Evolutionary conservation across 202 grass and related monocot genomes (phyloP), one percentile per base, ranked within the genome.

Genomic region (Zoysia matrella): DNA sequence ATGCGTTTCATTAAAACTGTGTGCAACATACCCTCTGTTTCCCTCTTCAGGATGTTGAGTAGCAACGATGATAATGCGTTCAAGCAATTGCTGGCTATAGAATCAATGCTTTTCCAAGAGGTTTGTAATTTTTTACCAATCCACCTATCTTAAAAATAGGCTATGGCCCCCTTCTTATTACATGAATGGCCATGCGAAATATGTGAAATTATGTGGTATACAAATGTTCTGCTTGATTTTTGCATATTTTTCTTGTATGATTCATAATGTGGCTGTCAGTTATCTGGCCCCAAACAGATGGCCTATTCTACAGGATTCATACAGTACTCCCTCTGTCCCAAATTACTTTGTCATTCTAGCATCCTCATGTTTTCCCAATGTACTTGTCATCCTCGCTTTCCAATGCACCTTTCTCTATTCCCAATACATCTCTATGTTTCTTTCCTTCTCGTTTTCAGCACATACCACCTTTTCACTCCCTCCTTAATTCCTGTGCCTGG

Each of bases 21-120:
- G 22, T 93, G 86, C 83, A 95, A 88, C 81, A 98, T 98, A 62
- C 96, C 96, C 73, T 98, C 96, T 15, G 89, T 98, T 72, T 93
- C 92, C 60, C 87, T 98, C 54, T 98, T 91, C 79, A 90, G 87
- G 52, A 84, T 78, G 65, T 89, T 98, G 80, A 92, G 90, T 56
- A 74, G 69, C 76, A 92, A 95, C n/a, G 96, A 95, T 75, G 89
- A 92, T 69, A 93, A 80, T 56, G 96, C 96, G 78, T 98, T 95
- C 76, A 98, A 95, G 78, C 91, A 93, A 71, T 76, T 86, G n/a
- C 83, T 91, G 54, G 65, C 63, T 49, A 81, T 88, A 78, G 96
- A 95, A 83, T 87, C 82, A 51, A 88, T 79, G 80, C 90, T 98
- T 79, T 91, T 85, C 67, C 79, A 85, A 0, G 87, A 98, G 96